A percentile compares a stretch with the other conserved stretches of the same genome.
phyloP scores from a whole-genome alignment of 352 stramenopile species.

The Phytopythium litorale region DNA sequence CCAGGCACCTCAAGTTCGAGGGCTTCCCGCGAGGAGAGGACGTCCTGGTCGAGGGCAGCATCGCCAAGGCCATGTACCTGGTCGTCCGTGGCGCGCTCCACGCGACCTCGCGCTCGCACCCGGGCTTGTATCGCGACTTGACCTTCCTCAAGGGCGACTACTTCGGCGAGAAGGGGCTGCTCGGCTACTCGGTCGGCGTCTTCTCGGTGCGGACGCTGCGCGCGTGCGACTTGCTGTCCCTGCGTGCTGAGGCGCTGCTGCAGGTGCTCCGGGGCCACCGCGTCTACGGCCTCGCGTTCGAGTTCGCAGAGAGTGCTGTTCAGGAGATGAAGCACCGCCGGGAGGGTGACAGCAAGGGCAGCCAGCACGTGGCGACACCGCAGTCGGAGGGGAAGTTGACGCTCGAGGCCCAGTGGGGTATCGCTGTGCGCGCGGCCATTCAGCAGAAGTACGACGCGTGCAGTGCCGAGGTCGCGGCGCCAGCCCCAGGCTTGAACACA shows the following conservation, averaged over 20 bases:
- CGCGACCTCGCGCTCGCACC: constrained; percentile 24
- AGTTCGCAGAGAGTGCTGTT: constrained; percentile 23
- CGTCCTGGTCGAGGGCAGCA: constrained; percentile 58
- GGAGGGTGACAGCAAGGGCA: constrained; percentile 12
- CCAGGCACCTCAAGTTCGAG: constrained; percentile 48
- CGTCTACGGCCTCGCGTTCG: constrained; percentile 34
- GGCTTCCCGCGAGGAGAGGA: constrained; percentile 54
- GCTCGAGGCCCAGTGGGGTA: constrained; percentile 43
- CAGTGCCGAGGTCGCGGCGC: not conserved
- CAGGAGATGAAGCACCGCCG: constrained; percentile 9
- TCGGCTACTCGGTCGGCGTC: constrained; percentile 44
- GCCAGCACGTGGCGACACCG: constrained; percentile 2
- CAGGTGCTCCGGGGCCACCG: constrained; percentile 37
- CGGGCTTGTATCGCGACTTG: constrained; percentile 12
- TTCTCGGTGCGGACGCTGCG: constrained; percentile 47
- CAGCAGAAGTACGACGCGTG: constrained; percentile 17
- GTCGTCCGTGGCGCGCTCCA: constrained; percentile 48
- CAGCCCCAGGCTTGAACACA: not conserved
- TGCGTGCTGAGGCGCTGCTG: constrained; percentile 37
- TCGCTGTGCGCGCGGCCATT: constrained; percentile 27
- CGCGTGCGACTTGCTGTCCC: constrained; percentile 53
- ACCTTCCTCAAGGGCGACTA: constrained; percentile 50
- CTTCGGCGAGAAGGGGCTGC: constrained; percentile 54
- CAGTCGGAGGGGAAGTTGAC: constrained; percentile 1
- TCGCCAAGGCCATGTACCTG: constrained; percentile 69